Evolutionary conservation across 768 basidiomycete genomes (phyloP).

Genomic region (Mrakia frigida): DNA sequence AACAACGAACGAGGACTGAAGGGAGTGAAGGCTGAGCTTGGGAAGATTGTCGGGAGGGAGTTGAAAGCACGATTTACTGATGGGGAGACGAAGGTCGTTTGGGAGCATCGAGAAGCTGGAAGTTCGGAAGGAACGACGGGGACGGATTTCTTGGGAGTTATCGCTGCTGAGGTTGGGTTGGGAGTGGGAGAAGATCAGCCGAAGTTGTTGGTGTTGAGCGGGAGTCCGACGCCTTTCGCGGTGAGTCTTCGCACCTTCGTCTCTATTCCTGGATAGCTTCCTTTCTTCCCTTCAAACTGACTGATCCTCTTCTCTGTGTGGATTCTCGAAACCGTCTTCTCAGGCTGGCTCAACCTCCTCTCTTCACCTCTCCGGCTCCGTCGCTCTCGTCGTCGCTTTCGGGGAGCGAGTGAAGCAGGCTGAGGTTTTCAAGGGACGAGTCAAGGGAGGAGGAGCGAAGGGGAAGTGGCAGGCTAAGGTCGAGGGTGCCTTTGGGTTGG

Average conservation of each 20-base stretch:
- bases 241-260: background rate
- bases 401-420: slow-evolving; percentile 24
- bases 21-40: slow-evolving; percentile 20
- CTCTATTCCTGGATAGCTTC: background rate
- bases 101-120: slow-evolving; percentile 12
- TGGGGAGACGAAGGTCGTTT: background rate
- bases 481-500: slow-evolving; percentile 1
- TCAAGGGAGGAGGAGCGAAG: slow-evolving; percentile 32
- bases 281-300: background rate
- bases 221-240: background rate
- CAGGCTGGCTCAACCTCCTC: background rate
- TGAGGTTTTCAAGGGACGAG: slow-evolving; percentile 7
- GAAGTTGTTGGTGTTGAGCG: slow-evolving; percentile 13
- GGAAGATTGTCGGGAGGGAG: slow-evolving; percentile 1
- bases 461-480: slow-evolving; percentile 32
- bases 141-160: slow-evolving; percentile 19
- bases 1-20: background rate
- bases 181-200: background rate
- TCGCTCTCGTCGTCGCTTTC: slow-evolving; percentile 22
- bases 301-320: background rate
- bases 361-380: slow-evolving; percentile 25
- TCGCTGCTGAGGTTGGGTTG: background rate
- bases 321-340: no score
- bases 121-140: slow-evolving; percentile 7
- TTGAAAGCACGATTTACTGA: background rate